Base-by-base conservation (phyloP, 805 yeast species). In the Kazachstania taianensis region DNA sequence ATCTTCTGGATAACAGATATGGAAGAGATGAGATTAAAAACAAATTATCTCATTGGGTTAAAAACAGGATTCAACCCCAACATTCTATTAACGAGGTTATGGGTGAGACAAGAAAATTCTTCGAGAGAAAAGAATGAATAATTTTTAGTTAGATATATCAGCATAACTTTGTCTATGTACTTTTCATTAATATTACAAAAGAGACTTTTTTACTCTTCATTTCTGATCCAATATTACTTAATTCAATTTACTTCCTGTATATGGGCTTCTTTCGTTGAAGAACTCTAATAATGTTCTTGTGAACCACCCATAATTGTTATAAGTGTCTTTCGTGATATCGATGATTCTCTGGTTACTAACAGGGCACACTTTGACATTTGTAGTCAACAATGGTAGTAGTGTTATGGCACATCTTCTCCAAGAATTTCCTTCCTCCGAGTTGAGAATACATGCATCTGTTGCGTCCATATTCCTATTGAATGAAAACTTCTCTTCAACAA, bases 41-140 rank as follows among this genome's bases (percentile, higher is more conserved):
- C 0, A 82, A 82, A 49, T 55, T 86, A 23, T 79, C 92, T 24
- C 69, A 69, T 3, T 86, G 96, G 96, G 78, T 86, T 20, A 55
- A 65, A 25, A 63, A 64, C n/a, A 54, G 73, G 32, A 44, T 66
- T 20, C 49, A 50, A 20, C 37, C 42, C 12, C 45, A 50, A 10
- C 13, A 30, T 1, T 38, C 37, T 3, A 42, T 50, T 20, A n/a
- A 32, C 2, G 46, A 36, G 1, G 44, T 57, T 4, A 28, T 56
- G 35, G 20, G 8, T 4, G 35, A 40, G 14, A 57, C 66, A 0
- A 36, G 35, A 7, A 13, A 12, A 2, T 57, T 56, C 30, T 57
- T 56, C 29, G 17, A 33, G 16, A 5, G 32, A 2, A 39, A 28
- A 26, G 30, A 30, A 18, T n/a, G n/a, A n/a, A n/a, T n/a, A n/a